Evolutionary conservation across 2,329 filamentous ascomycete species (phyloP).

Genomic region (Emergomyces orientalis): DNA sequence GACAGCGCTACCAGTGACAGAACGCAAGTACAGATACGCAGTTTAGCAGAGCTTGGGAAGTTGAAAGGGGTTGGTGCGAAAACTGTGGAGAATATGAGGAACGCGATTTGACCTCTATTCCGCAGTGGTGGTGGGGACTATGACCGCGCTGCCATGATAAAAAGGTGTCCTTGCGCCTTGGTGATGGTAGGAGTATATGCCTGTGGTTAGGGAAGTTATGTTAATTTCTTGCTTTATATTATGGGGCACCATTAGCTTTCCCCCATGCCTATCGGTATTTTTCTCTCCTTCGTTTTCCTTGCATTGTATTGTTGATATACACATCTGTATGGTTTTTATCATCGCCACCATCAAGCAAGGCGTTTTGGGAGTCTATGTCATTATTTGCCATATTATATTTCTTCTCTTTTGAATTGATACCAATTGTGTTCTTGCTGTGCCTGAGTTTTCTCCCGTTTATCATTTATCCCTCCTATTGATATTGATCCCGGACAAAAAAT

Average conservation of each 20-base stretch:
- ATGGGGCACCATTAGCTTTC: not conserved
- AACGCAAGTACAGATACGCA: conserved; percentile 23
- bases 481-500: not conserved
- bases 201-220: not conserved
- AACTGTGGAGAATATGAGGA: conserved; percentile 41
- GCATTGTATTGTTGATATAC: not conserved
- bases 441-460: not conserved
- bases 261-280: not conserved
- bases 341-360: conserved; percentile 4
- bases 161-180: no score
- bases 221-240: conserved; percentile 15
- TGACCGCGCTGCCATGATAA: conserved; percentile 19
- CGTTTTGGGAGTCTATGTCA: conserved; percentile 1
- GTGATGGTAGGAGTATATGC: conserved; percentile 16
- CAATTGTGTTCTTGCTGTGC: not conserved
- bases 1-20: conserved; percentile 15
- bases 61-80: conserved; percentile 38
- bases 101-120: conserved; percentile 16
- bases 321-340: not conserved
- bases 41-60: conserved; percentile 33
- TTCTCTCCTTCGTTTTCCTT: not conserved
- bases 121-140: not conserved
- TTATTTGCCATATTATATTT: not conserved
- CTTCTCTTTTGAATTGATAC: not conserved
- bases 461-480: not conserved